Conservation (phyloP, 129 eudicot species). For the Centaurea solstitialis region DNA sequence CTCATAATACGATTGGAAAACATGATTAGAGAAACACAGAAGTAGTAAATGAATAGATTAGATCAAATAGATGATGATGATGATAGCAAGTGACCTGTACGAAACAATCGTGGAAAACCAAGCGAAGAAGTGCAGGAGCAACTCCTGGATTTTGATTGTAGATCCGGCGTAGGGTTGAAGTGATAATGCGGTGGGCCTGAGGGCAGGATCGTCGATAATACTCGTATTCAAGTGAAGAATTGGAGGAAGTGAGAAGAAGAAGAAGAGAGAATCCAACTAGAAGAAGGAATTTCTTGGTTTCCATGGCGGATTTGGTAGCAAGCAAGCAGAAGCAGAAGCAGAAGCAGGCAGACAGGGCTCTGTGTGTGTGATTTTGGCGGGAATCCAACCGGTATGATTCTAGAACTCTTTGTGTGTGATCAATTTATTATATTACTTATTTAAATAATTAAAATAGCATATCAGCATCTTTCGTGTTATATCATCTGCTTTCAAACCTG, state of each 20-base stretch:
- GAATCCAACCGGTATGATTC: not conserved
- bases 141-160: conserved; percentile 27
- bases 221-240: conserved; percentile 58
- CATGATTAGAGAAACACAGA: not conserved
- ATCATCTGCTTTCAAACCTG: too few species aligned
- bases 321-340: too few species aligned
- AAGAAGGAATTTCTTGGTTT: conserved; percentile 13
- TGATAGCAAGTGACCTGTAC: conserved; percentile 37
- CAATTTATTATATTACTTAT: too few species aligned
- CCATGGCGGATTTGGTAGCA: conserved; percentile 28
- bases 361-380: conserved; percentile 23
- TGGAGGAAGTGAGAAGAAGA: conserved; percentile 11
- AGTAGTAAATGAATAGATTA: not conserved
- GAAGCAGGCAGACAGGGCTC: conserved; percentile 4
- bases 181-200: conserved; percentile 46
- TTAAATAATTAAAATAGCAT: too few species aligned
- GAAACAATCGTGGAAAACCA: conserved; percentile 75
- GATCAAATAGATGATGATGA: not conserved
- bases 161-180: conserved; percentile 39
- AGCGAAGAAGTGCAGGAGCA: conserved; percentile 59
- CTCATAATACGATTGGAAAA: conserved; percentile 1
- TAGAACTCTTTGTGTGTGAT: too few species aligned
- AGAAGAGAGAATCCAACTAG: conserved; percentile 30
- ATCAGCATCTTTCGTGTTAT: too few species aligned
- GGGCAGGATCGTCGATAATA: conserved; percentile 72